phyloP scores from a whole-genome alignment of 768 basidiomycete species.

The Sutorius australiensis region DNA sequence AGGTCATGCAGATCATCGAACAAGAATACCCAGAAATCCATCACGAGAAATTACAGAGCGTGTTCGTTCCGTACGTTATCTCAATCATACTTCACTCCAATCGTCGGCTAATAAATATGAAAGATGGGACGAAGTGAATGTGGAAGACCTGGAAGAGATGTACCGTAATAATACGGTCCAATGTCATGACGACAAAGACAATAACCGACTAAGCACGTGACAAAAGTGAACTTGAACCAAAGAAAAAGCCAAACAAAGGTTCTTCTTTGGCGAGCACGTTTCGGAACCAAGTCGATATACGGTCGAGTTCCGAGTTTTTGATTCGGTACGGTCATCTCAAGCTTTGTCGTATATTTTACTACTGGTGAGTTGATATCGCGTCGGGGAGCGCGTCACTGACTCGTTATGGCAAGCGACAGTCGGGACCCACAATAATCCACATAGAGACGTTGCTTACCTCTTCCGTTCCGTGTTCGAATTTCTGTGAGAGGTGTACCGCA shows the following conservation, averaged over 20 bases:
- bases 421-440: slow-evolving; percentile 56
- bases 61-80: slow-evolving; percentile 67
- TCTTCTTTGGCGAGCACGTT: slow-evolving; percentile 2
- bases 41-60: slow-evolving; percentile 53
- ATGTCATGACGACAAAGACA: slow-evolving; percentile 12
- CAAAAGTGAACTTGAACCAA: slow-evolving; percentile 52
- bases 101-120: slow-evolving; percentile 1
- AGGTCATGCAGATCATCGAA: slow-evolving; percentile 53
- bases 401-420: slow-evolving; percentile 35
- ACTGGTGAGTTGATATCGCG: slow-evolving; percentile 13
- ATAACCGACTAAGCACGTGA: slow-evolving; percentile 29
- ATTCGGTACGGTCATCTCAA: slow-evolving; percentile 15
- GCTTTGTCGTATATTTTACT: not conserved
- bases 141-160: slow-evolving; percentile 21
- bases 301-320: slow-evolving; percentile 4
- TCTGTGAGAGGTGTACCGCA: slow-evolving; percentile 21
- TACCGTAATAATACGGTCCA: not conserved
- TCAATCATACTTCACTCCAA: slow-evolving; percentile 9
- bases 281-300: not conserved
- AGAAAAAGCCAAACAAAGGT: slow-evolving; percentile 39
- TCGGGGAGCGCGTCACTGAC: slow-evolving; percentile 15
- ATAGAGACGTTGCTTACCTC: slow-evolving; percentile 39
- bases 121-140: slow-evolving; percentile 27
- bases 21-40: slow-evolving; percentile 65
- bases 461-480: slow-evolving; percentile 39